Evolutionary conservation across 2,329 filamentous ascomycete species (phyloP), one percentile per base, ranked within the genome.

Genomic region (Beauveria sp.): DNA sequence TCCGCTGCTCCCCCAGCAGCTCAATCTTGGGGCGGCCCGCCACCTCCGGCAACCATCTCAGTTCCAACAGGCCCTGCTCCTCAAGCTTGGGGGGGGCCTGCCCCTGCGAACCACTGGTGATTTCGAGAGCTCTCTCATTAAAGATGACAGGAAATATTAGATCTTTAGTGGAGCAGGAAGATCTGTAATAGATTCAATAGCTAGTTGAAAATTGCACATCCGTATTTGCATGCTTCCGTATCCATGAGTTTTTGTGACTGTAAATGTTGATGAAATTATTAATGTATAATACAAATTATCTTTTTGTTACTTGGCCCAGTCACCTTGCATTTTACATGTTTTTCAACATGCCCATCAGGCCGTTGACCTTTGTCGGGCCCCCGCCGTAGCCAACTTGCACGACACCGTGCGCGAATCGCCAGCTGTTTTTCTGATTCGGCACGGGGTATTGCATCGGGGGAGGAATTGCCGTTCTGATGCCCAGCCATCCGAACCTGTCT

Each of bases 391-490:
- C 85, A 18, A 88, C 63, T 62, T 84, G 80, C 12, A 88, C 79
- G 6, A 89, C 78, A 1, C 82, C 84, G 64, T 77, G 81, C 1
- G 82, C 80, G 68, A 89, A 88, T 61, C 81, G 76, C 84, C 85
- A 91, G n/a, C 84, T 86, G 56, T 79, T 77, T 47, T 76, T 74
- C 62, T 86, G 85, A 69, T 85, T 83, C 18, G 73, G 71, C 18
- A 99, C 85, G 2, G 94, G 93, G 72, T 97, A 96, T 69, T 88
- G 86, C 66, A 96, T 83, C 5, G 88, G 84, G 1, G 81, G 80
- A 2, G 94, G 94, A 62, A 99, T 97, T 5, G 81, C 79, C 7
- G 94, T 99, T 64, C 87, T 71, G 63, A 89, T 70, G 2, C 86
- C 85, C 22, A 86, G 66, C 77, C 81, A 82, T 18, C 77, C 79